Evolutionary conservation across 495 filamentous ascomycete species (phyloP).

Genomic region (Aspergillus coremiiformis): DNA sequence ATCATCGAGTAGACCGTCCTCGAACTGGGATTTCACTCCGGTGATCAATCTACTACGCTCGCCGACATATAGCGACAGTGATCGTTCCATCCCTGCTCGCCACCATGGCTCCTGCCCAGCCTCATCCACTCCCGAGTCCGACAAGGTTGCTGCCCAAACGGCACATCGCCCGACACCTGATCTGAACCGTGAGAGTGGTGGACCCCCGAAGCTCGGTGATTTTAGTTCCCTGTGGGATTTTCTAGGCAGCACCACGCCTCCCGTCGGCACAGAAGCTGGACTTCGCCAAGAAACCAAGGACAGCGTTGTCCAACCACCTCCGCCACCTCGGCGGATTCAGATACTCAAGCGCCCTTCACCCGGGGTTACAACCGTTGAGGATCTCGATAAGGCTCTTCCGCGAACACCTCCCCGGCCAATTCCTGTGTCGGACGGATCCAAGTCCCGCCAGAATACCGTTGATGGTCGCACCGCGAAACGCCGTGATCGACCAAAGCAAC

Average conservation of each 20-base stretch:
- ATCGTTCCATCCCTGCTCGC: slow-evolving; percentile 9
- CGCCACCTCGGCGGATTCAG: slow-evolving; percentile 3
- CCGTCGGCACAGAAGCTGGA: not conserved
- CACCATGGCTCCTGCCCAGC: slow-evolving; percentile 2
- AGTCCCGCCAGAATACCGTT: slow-evolving; percentile 5
- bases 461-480: not conserved
- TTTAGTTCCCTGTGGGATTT: slow-evolving; percentile 34
- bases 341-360: slow-evolving; percentile 16
- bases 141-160: slow-evolving; percentile 4
- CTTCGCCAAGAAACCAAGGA: not conserved
- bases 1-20: slow-evolving; percentile 19
- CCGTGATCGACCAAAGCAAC: not conserved
- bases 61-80: slow-evolving; percentile 21
- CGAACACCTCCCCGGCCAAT: slow-evolving; percentile 12
- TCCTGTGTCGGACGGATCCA: slow-evolving; percentile 1
- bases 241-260: slow-evolving; percentile 12
- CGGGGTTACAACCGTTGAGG: not conserved
- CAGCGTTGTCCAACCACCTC: not conserved
- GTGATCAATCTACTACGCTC: slow-evolving; percentile 43
- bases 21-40: slow-evolving; percentile 43
- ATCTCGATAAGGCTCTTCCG: not conserved
- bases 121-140: slow-evolving; percentile 1
- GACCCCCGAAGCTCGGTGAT: slow-evolving; percentile 27
- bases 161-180: not conserved
- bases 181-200: slow-evolving; percentile 1